These are phyloP conservation scores for Gossypium trilobum DNA, from an alignment of 441 rosid genomes.

Conservation along the genomic window DNA sequence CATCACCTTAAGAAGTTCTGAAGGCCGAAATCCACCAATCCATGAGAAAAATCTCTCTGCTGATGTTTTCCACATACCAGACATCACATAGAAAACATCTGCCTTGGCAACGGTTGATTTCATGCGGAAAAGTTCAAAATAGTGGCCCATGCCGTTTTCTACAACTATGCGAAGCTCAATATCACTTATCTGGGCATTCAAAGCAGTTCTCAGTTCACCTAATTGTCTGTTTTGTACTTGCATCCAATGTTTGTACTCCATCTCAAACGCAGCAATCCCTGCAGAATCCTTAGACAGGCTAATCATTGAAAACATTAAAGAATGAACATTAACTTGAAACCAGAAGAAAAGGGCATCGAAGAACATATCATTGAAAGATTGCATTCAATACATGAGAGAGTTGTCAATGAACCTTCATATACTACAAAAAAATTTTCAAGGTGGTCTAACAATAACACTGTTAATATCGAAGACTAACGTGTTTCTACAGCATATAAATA, in stretches of 20 bases:
- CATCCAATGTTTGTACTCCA: conserved; percentile 62
- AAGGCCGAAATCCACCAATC: conserved; percentile 65
- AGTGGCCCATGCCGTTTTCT: conserved; percentile 47
- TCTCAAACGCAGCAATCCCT: conserved; percentile 57
- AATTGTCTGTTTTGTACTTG: conserved; percentile 49
- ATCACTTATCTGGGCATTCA: conserved; percentile 43
- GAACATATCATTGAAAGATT: background rate
- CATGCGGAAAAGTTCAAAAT: conserved; percentile 54
- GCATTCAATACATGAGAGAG: background rate
- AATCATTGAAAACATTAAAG: background rate
- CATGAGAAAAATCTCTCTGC: conserved; percentile 59
- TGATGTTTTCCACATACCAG: conserved; percentile 54
- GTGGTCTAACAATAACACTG: background rate
- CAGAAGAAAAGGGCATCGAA: conserved; percentile 9
- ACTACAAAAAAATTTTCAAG: background rate
- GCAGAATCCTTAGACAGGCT: conserved; percentile 11
- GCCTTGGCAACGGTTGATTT: conserved; percentile 49
- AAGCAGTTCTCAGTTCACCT: conserved; percentile 39
- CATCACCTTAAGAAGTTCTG: conserved; percentile 62
- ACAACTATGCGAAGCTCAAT: conserved; percentile 45
- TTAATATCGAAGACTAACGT: background rate
- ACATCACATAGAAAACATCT: conserved; percentile 60
- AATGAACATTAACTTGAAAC: background rate
- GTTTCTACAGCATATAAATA: background rate
- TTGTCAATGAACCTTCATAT: background rate